A percentile compares a stretch with the other conserved stretches of the same genome.
Conservation (phyloP, 306 rosid species). For the Cicer arietinum region DNA sequence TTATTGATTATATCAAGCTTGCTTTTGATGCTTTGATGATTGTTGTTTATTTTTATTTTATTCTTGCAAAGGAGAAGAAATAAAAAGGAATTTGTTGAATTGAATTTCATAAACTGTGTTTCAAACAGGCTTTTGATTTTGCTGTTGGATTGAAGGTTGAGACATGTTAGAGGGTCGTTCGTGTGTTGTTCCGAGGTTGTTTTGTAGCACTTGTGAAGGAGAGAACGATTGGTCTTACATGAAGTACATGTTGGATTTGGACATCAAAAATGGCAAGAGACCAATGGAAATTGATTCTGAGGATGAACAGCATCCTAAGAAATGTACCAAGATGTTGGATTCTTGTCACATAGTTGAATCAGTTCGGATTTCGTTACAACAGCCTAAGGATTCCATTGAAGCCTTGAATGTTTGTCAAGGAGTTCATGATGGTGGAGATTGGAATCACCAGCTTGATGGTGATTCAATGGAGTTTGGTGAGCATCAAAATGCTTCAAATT, state of each 20-base stretch:
- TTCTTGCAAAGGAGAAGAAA: conserved; percentile 7
- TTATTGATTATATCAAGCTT: conserved; percentile 26
- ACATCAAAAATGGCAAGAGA: conserved; percentile 64
- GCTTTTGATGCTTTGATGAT: conserved; percentile 23
- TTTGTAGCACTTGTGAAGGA: conserved; percentile 68
- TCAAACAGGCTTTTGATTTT: conserved; percentile 55
- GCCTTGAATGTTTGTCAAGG: conserved; percentile 17
- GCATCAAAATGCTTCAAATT: background rate
- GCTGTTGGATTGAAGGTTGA: conserved; percentile 53
- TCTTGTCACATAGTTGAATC: conserved; percentile 48
- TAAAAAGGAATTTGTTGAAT: conserved; percentile 40
- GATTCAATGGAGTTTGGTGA: conserved; percentile 26
- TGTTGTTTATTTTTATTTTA: background rate
- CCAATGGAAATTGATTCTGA: conserved; percentile 53
- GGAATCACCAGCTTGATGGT: conserved; percentile 28
- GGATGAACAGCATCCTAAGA: conserved; percentile 57
- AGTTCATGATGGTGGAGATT: conserved; percentile 10
- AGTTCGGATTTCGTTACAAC: conserved; percentile 42
- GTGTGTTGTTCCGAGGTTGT: conserved; percentile 69
- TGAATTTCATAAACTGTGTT: conserved; percentile 43
- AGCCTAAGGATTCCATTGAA: conserved; percentile 36
- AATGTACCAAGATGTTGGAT: conserved; percentile 53
- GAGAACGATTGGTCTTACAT: conserved; percentile 72
- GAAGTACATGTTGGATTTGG: conserved; percentile 59
- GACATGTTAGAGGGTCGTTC: conserved; percentile 94